Base-by-base conservation (phyloP, 106 monocot species). In the Platanthera zijinensis region DNA sequence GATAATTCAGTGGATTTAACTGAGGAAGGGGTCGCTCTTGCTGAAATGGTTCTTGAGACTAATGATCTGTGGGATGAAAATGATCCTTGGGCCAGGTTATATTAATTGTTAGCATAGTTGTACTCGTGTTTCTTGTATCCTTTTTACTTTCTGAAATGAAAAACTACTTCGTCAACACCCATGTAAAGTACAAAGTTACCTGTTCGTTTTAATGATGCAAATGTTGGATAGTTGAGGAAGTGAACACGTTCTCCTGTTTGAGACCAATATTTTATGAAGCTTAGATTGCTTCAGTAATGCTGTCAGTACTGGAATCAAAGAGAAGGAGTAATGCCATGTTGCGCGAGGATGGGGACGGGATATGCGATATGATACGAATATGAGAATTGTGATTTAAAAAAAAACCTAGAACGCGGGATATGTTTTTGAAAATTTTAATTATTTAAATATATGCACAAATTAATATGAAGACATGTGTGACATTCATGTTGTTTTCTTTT, bases 1-100 rank as follows among this genome's bases (percentile, higher is more conserved):
- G 87, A 92, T 75, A 94, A 94, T 74, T 88, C 94, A 71, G 85
- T 99, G 80, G 92, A 94, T 77, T 84, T 99, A 78, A 99, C 82
- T 19, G 99, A 99, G 74, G 92, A 99, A 75, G 99, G 99, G 59
- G 92, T 99, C 85, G 78, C 89, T 77, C 81, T 90, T 78, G 85
- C 94, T 72, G 99, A 99, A 78, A 91, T 94, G 89, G 83, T 87
- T 81, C 88, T 99, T 57, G 91, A 92, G 77, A 94, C 99, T 72
- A 80, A 90, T 79, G 99, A 99, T 80, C 78, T 99, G 17, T 99
- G 99, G 99, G 99, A 99, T 90, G 99, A 99, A 87, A 99, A 92
- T 85, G 99, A 94, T 84, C 99, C 94, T 82, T 99, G 99, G 99
- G 99, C 99, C 39, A 92, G 99, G 99, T 99, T 49, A 50, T 21